Conservation (phyloP, 192 early-diverging fungal genomes). For the Coemansia sp. region DNA sequence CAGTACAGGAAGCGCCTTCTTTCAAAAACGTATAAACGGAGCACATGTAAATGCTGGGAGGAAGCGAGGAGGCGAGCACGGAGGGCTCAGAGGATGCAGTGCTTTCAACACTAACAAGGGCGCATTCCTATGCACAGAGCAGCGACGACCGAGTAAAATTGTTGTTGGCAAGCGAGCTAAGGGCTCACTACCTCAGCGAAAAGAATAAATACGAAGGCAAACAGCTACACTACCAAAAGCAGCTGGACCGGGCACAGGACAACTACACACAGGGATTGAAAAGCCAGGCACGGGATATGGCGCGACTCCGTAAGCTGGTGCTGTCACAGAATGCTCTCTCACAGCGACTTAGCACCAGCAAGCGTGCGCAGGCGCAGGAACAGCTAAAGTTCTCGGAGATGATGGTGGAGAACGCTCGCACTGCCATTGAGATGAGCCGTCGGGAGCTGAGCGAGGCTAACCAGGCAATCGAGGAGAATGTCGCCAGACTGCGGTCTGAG, state of each 20-base stretch:
- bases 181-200: slow-evolving; percentile 2
- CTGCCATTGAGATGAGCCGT: not conserved
- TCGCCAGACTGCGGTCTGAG: not conserved
- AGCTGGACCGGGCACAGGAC: not conserved
- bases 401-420: not conserved
- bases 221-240: not conserved
- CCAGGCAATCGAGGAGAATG: not conserved
- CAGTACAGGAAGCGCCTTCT: too few relatives aligned
- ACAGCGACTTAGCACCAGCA: not conserved
- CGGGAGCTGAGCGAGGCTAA: slow-evolving; percentile 1
- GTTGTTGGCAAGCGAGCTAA: slow-evolving; percentile 5
- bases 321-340: too few relatives aligned
- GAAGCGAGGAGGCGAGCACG: not conserved
- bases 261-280: slow-evolving; percentile 2
- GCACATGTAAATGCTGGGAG: slow-evolving; percentile 5
- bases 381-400: slow-evolving; percentile 2
- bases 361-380: not conserved
- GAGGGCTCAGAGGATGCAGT: not conserved
- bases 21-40: too few relatives aligned
- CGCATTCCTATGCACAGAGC: not conserved
- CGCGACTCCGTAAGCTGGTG: not conserved
- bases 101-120: not conserved
- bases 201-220: not conserved
- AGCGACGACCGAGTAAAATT: slow-evolving; percentile 7
- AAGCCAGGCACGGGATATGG: not conserved